Evolutionary conservation across 1,284 basidiomycete genomes (phyloP).

Genomic region (Pseudozyma sp.): DNA sequence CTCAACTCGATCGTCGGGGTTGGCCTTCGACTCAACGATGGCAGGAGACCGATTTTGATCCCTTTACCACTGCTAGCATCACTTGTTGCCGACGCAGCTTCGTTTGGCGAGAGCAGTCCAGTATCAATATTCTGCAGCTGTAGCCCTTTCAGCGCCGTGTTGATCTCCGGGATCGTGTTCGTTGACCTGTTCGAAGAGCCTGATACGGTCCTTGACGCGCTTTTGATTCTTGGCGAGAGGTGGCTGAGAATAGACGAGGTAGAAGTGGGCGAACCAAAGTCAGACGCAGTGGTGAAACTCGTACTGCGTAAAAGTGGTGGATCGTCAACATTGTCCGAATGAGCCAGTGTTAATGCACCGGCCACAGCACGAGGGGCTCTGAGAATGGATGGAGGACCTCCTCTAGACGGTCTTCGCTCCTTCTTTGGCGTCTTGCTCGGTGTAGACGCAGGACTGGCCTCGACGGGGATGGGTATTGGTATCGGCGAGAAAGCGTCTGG

Average conservation of each 20-base stretch:
- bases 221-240: constrained; percentile 10
- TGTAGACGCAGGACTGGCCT: background rate
- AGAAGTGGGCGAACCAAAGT: constrained; percentile 26
- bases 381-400: constrained; percentile 17
- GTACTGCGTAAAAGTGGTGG: constrained; percentile 7
- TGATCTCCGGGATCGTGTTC: background rate
- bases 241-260: constrained; percentile 16
- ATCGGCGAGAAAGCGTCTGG: constrained; percentile 21
- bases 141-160: background rate
- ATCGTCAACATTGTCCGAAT: constrained; percentile 22
- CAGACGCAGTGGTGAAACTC: constrained; percentile 25
- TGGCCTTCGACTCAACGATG: constrained; percentile 13
- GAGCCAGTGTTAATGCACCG: constrained; percentile 24
- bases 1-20: constrained; percentile 45
- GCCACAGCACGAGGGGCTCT: constrained; percentile 30
- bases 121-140: constrained; percentile 10
- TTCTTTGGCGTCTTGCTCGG: constrained; percentile 7
- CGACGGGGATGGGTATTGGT: constrained; percentile 1
- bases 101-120: constrained; percentile 11
- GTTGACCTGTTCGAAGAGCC: background rate
- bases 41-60: constrained; percentile 22
- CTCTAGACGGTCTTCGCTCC: constrained; percentile 14
- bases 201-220: background rate
- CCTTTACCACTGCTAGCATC: background rate
- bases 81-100: constrained; percentile 3